Base-by-base conservation (phyloP, 768 basidiomycete species). In the Leucosporidium creatinivorum region DNA sequence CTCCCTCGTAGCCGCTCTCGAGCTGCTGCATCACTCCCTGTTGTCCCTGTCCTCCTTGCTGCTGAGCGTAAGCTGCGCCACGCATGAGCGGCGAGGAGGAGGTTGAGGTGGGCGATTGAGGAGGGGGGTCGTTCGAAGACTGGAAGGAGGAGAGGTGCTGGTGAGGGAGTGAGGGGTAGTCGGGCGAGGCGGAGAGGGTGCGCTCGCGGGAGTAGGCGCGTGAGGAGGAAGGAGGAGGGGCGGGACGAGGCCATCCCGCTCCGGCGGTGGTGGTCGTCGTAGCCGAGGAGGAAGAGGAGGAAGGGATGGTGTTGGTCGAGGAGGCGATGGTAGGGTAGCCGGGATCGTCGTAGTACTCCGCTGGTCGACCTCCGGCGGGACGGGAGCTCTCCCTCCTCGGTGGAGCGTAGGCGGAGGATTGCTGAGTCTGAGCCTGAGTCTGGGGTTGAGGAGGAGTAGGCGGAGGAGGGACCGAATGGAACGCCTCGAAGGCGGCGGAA, bases 401-500 rank as follows among this genome's bases (percentile, higher is more conserved):
- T 17, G 25, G 36, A 59, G n/a, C 5, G 39, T 5, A 12, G 5
- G 33, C 33, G 33, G n/a, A n/a, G n/a, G n/a, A n/a, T n/a, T n/a
- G n/a, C n/a, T n/a, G n/a, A n/a, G n/a, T n/a, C n/a, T n/a, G n/a
- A n/a, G 39, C 39, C 8, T 8, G 15, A 44, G 39, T 10, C 15
- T 7, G 10, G 33, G 33, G 13, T 44, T 44, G n/a, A 25, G 62
- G 18, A 18, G 57, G 57, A 12, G 36, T 47, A 5, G 60, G 23
- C 80, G 81, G 73, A 2, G 60, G 23, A 80, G 81, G 73, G 1
- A 86, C 83, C 1, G 86, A 84, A 76, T 90, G 86, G 80, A 91
- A 92, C 2, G 89, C 87, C 74, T 92, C 89, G 75, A 84, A 91
- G 1, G 87, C 83, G 28, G 81, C 56, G 31, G 12, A 4, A 28